Percentiles rank a stretch among this genome's conserved stretches.
phyloP scores from a whole-genome alignment of 352 stramenopile genomes.

The Pythium periplocum region DNA sequence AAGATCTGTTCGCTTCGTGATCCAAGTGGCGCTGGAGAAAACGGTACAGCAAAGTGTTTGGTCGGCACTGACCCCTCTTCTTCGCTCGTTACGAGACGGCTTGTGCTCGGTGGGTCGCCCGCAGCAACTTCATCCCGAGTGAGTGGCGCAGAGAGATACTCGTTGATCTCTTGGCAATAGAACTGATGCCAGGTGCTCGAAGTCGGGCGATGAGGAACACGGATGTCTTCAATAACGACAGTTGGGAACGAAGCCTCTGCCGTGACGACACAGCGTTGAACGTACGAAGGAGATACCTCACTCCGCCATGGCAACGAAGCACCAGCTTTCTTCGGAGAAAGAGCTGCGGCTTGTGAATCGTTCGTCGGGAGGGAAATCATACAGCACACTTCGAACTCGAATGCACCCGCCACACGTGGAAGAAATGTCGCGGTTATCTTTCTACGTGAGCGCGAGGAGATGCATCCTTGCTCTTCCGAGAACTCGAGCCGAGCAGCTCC shows the following conservation, averaged over 20 bases:
- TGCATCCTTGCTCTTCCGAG: conserved; percentile 52
- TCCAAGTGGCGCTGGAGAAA: conserved; percentile 64
- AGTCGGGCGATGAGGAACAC: conserved; percentile 46
- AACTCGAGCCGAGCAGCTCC: conserved; percentile 33
- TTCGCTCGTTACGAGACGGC: conserved; percentile 8
- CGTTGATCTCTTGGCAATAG: conserved; percentile 66
- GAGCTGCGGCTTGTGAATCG: neutral
- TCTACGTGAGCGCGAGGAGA: conserved; percentile 72
- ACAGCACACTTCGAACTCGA: conserved; percentile 72
- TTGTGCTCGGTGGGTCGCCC: no score
- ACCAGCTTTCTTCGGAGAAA: neutral
- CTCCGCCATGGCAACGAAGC: neutral
- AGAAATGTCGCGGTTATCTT: conserved; percentile 77
- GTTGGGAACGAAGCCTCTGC: conserved; percentile 85
- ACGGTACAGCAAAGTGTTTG: conserved; percentile 62
- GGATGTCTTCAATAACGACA: conserved; percentile 80
- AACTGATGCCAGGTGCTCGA: conserved; percentile 68
- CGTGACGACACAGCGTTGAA: conserved; percentile 37
- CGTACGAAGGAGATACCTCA: conserved; percentile 4
- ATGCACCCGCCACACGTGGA: conserved; percentile 50
- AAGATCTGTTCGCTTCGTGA: conserved; percentile 52
- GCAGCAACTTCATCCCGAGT: conserved; percentile 24
- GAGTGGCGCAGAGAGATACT: conserved; percentile 55
- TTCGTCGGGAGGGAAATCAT: conserved; percentile 17
- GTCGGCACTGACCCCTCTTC: conserved; percentile 14